Evolutionary conservation across 805 yeast genomes (phyloP), one percentile per base, ranked within the genome.

Genomic region (Kodamaea kakaduensis): DNA sequence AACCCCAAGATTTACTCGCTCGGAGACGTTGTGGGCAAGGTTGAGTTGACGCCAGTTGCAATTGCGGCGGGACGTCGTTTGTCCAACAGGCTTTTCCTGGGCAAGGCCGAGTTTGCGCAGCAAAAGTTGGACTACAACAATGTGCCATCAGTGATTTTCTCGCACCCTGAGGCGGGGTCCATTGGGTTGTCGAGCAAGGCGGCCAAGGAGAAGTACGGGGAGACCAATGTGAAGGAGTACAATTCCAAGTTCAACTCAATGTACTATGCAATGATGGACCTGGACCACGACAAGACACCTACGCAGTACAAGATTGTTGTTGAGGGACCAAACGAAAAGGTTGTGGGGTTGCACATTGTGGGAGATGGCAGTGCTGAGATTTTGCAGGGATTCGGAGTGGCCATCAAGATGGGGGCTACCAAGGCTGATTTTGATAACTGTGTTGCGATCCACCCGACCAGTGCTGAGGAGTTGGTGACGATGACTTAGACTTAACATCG

Each of bases 371-470:
- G 93, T 34, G 78, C 95, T 20, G 99, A 93, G 64, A 89, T 93
- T 40, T 73, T 93, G 51, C 99, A 93, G 71, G 99, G 98, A 24
- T 93, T 93, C 54, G 98, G 97, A 41, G 98, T 89, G 36, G 98
- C 98, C 33, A 69, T 93, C 45, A 89, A 89, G 68, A 93, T 93
- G 98, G 99, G 99, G 21, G 98, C 98, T 26, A 93, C 99, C 23
- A 93, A 93, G 71, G 77, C 77, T 30, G 97, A 93, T 60, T 93
- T 93, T 47, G 99, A 93, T 64, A 79, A 69, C 59, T 85, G 94
- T 68, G 97, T 93, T 28, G 99, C 99, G 23, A 93, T 93, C 56
- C 99, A 93, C 59, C 99, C 99, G 44, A 93, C 98, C 2, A 78
- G 94, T 46, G 98, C 98, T 26, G 99, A 93, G 69, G 99, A 93